These are phyloP conservation scores for Metarhizium anisopliae DNA, from an alignment of 2,329 filamentous ascomycete species.

Conservation along the genomic window DNA sequence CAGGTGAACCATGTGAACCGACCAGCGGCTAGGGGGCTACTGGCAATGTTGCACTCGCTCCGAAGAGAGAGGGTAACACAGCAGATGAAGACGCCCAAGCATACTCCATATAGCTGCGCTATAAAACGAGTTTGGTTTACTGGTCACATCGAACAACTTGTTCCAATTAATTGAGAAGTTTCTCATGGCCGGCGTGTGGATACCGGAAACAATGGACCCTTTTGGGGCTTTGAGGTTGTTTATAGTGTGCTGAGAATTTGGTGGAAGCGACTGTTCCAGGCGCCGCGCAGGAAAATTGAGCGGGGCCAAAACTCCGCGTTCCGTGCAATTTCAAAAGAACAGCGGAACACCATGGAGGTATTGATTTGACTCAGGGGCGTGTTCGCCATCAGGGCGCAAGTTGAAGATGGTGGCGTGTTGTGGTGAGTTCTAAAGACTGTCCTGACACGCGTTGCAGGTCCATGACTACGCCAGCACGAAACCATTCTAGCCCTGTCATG, in stretches of 20 bases:
- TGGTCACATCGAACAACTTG: not conserved
- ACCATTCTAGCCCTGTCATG: not conserved
- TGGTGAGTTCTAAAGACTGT: not conserved
- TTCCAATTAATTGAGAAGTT: not conserved
- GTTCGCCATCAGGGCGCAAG: not conserved
- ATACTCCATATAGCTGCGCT: not conserved
- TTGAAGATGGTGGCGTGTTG: too few species aligned
- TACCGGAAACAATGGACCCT: not conserved
- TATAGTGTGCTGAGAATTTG: not conserved
- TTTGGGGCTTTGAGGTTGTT: not conserved
- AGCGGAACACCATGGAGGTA: too few species aligned
- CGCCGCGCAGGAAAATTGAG: not conserved
- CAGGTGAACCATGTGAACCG: not conserved
- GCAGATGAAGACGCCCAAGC: not conserved
- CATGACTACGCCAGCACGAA: not conserved
- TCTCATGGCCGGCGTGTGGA: not conserved
- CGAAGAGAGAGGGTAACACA: not conserved
- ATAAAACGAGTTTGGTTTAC: not conserved
- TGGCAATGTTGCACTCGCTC: not conserved
- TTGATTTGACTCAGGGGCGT: not conserved
- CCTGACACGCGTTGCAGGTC: too few species aligned
- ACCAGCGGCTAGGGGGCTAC: not conserved
- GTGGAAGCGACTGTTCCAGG: not conserved
- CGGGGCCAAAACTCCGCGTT: not conserved
- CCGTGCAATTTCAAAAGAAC: too few species aligned